Evolutionary conservation across 2,329 filamentous ascomycete species (phyloP), one percentile per base, ranked within the genome.

Genomic region (Dryadomyces quercus-mongolicae): DNA sequence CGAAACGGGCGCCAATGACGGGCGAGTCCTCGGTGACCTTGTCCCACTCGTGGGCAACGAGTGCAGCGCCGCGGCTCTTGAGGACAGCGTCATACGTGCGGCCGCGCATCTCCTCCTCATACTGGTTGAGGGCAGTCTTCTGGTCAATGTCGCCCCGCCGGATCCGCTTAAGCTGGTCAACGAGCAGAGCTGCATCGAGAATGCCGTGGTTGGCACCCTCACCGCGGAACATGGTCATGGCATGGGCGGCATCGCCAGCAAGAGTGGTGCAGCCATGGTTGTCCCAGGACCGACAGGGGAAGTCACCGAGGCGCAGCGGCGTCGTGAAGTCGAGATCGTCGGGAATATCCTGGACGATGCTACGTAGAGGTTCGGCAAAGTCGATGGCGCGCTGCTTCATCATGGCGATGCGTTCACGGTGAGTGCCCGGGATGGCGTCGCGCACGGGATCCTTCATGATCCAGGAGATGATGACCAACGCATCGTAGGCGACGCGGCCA

Each of bases 181-280:
- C 54, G 42, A 71, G 60, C 42, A 63, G 57, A 42, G 62, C 63
- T 2, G 69, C 68, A 51, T 71, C 69, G n/a, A 69, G 61, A 13
- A 71, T 68, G 16, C 68, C 69, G 54, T 71, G 69, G 53, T 71
- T 71, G 8, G 63, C 66, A 1, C 64, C 69, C 52, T 71, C 68
- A 25, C 69, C 69, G 16, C 69, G 65, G 52, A 67, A 78, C 75
- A 79, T 78, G 34, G 75, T 77, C 77, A 81, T 80, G n/a, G 76
- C 72, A 62, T 81, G 77, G 0, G 76, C 76, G 2, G 76, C 72
- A 60, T 81, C 78, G 3, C 78, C 77, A 4, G 72, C 67, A 1
- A 81, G 62, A 1, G 74, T 74, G 3, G 75, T 70, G 1, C 67
- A 65, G 3, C 74, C 61, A 13, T 60, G 62, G 49, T 71, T 72